A percentile compares a stretch with the other conserved stretches of the same genome.
Evolutionary conservation across 2,329 filamentous ascomycete genomes (phyloP).

Genomic region (Beauveria australis): DNA sequence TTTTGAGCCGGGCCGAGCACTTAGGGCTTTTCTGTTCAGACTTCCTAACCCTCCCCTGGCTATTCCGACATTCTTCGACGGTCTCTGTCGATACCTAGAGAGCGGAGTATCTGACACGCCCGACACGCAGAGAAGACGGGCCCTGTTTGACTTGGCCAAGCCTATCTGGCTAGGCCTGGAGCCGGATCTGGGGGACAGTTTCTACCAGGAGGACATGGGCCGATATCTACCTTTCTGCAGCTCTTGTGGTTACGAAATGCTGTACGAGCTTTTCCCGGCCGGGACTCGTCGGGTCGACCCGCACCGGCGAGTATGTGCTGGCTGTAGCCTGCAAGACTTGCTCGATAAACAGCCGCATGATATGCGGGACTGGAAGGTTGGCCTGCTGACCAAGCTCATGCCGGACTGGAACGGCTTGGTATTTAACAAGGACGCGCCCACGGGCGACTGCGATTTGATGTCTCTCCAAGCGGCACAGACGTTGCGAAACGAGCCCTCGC

Average conservation of each 20-base stretch:
- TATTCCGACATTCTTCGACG: slow-evolving; percentile 25
- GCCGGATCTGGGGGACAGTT: slow-evolving; percentile 14
- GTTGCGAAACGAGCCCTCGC: neutral
- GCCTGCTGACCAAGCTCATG: slow-evolving; percentile 19
- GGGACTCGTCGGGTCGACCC: slow-evolving; percentile 2
- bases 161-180: slow-evolving; percentile 22
- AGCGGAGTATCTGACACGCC: neutral
- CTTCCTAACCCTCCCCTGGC: slow-evolving; percentile 23
- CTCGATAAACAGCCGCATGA: slow-evolving; percentile 26
- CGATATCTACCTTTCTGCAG: slow-evolving; percentile 21
- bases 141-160: slow-evolving; percentile 26
- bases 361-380: slow-evolving; percentile 16
- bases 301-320: slow-evolving; percentile 20
- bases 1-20: slow-evolving; percentile 23
- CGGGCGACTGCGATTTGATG: neutral
- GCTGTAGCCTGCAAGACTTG: slow-evolving; percentile 20
- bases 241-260: slow-evolving; percentile 26
- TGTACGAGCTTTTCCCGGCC: slow-evolving; percentile 23
- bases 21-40: slow-evolving; percentile 21
- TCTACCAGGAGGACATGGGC: slow-evolving; percentile 19
- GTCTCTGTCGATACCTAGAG: slow-evolving; percentile 22
- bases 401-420: slow-evolving; percentile 16
- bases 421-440: slow-evolving; percentile 26
- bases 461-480: neutral
- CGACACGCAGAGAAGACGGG: slow-evolving; percentile 13